Base-by-base conservation (phyloP, 2,329 filamentous ascomycete species). In the Colletotrichum incanum region DNA sequence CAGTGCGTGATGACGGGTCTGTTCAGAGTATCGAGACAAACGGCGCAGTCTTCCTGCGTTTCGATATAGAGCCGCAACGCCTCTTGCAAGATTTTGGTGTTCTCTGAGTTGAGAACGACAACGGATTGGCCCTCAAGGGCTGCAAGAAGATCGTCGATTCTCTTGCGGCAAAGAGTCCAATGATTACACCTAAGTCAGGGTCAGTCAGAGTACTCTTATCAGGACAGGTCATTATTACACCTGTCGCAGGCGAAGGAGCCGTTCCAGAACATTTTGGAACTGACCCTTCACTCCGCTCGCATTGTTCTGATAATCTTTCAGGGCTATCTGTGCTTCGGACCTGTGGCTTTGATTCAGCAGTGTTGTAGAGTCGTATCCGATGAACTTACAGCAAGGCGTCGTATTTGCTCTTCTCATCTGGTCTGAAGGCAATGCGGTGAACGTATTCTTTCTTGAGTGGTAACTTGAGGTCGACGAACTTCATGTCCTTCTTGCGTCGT, bases 401-500 rank as follows among this genome's bases (percentile, higher is more conserved):
- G 78, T 97, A 98, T 82, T 93, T 94, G 76, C 91, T 89, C 75
- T 91, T 87, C 80, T 97, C 95, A 45, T 95, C 91, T 0, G 89
- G 82, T 54, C 91, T 88, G 77, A 97, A 94, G 11, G 91, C 86
- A 75, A 97, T 90, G 11, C 90, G 89, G 76, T 96, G 92, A 7
- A 96, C 86, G 75, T 93, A 95, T 78, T 96, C 94, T 1, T 91
- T 92, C 77, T 97, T 91, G 18, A 91, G 86, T 0, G 95, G 94
- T 11, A 97, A 86, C 73, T 91, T 93, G 26, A 97, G 84, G 75
- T 97, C 94, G 64, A 98, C 89, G 77, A 97, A 97, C 6, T 88
- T 88, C 94, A 98, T 97, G 67, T 96, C 92, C 80, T 98, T 98
- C 80, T 91, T 93, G 47, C 95, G 90, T 47, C 95, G 90, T 28